These are phyloP conservation scores for Monilinia laxa DNA, from an alignment of 2,329 filamentous ascomycete genomes.

Conservation along the genomic window DNA sequence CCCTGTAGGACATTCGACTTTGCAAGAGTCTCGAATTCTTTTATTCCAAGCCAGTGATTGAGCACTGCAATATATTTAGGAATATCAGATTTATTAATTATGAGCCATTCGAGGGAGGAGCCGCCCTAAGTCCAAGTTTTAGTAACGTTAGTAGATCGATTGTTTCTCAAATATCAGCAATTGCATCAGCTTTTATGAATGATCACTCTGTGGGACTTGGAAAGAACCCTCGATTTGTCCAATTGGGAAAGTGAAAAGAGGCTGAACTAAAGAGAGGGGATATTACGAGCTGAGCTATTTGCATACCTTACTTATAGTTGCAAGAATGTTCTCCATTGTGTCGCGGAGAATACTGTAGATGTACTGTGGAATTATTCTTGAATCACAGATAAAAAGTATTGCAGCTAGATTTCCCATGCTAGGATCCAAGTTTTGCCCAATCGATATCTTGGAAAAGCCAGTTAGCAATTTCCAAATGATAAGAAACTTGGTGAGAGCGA, in stretches of 20 bases:
- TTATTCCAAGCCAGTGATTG: neutral
- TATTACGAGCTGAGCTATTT: neutral
- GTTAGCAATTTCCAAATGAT: conserved; percentile 25
- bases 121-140: neutral
- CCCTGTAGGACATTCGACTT: neutral
- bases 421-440: conserved; percentile 10
- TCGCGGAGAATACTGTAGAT: conserved; percentile 21
- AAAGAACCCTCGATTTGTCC: neutral
- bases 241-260: neutral
- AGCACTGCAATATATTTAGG: conserved; percentile 2
- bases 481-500: conserved; percentile 22
- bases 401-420: conserved; percentile 6
- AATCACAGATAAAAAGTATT: conserved; percentile 24
- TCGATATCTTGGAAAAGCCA: conserved; percentile 8
- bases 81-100: neutral
- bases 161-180: neutral
- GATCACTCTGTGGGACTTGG: neutral
- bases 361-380: conserved; percentile 25
- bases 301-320: neutral
- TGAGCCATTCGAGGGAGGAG: neutral
- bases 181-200: too few species aligned
- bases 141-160: neutral
- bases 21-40: neutral
- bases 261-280: neutral
- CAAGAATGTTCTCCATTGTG: neutral